Evolutionary conservation across 768 basidiomycete genomes (phyloP), one percentile per base, ranked within the genome.

Genomic region (Macrolepiota albuminosa): DNA sequence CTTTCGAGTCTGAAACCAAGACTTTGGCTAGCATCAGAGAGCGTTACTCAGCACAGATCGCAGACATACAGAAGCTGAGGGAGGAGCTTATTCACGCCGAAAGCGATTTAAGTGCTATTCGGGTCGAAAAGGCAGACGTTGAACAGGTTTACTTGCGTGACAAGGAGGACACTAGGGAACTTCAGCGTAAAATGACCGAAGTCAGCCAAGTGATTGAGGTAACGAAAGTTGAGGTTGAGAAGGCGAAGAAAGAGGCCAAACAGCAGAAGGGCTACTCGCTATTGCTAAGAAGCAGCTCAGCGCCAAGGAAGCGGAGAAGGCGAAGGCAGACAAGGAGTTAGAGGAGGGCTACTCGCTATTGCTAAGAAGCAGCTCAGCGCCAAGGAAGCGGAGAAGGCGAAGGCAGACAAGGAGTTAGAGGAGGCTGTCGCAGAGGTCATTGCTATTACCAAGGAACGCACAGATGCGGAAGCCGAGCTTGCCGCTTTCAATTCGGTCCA

Each of bases 251-350:
- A 74, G 95, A 98, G 54, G 93, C 91, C 2, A 89, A 96, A 71
- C 93, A 97, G 69, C 95, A 98, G 76, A 98, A 93, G 71, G 97
- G 10, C 79, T 96, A 63, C 80, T 96, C 26, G 95, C 95, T 5
- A 96, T 98, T 70, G 91, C 93, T 6, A 89, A 88, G 77, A 98
- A 99, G 72, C 97, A 98, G 75, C 77, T 98, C 31, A 83, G 82
- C 29, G 84, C 89, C 5, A 89, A 92, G 62, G 96, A 98, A 71
- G 77, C 81, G 0, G 91, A 92, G 66, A 84, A 82, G 58, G 83
- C 81, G 14, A 90, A 84, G 70, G 78, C 77, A 10, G 83, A 88
- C 65, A 84, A 84, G 68, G 93, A 95, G 64, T 74, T 91, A 9
- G 83, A 84, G 63, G 89, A 89, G 51, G 97, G 10, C 79, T 96